Percentiles rank a stretch among this genome's conserved stretches.
phyloP scores from a whole-genome alignment of 495 filamentous ascomycete species.

The Mycothermus thermophilus region DNA sequence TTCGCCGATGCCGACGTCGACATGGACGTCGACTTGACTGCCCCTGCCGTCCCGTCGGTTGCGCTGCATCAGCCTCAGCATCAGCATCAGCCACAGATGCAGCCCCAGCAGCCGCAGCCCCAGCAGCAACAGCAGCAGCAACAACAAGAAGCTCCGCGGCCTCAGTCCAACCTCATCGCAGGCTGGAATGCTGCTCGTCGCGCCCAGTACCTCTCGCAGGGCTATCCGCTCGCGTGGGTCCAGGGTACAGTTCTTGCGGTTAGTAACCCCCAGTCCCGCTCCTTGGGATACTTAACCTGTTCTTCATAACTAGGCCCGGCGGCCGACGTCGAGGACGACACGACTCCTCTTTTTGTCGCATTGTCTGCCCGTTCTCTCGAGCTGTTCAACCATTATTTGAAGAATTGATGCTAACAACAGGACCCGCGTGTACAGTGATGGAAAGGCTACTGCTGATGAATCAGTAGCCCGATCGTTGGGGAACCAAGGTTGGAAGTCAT shows the following conservation, averaged over 20 bases:
- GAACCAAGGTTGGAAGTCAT: no score
- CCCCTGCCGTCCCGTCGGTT: no score
- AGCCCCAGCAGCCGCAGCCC: background rate
- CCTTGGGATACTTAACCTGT: background rate
- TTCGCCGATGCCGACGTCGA: background rate
- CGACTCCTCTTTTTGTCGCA: background rate
- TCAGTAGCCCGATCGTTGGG: no score
- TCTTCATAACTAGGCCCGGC: background rate
- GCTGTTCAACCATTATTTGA: no score
- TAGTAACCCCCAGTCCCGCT: no score
- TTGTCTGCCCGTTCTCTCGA: background rate
- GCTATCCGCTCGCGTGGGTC: slow-evolving; percentile 2
- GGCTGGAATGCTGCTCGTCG: background rate
- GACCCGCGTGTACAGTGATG: no score
- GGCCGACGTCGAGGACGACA: no score
- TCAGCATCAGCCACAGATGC: background rate
- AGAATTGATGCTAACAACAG: no score
- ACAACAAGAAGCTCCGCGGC: no score
- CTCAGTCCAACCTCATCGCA: background rate
- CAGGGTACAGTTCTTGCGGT: background rate
- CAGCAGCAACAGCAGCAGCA: background rate
- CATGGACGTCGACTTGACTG: background rate
- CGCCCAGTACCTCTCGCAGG: background rate
- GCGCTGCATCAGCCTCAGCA: no score
- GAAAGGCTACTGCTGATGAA: no score